Base-by-base conservation (phyloP, 1,139 yeast genomes). In the Suzukiozyma palmioleophila region DNA sequence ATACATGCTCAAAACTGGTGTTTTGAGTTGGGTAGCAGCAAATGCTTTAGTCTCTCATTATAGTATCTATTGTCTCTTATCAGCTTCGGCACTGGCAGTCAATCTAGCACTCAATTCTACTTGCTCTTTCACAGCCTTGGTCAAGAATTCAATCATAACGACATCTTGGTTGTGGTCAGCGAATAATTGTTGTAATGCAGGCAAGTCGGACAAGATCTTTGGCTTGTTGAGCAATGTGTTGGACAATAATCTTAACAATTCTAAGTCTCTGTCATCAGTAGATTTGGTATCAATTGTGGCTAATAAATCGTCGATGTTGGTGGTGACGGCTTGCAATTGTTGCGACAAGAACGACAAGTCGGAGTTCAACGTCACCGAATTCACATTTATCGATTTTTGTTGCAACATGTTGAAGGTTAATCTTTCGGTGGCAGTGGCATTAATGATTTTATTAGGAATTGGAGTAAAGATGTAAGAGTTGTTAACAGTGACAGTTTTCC, bases 111-210 rank as follows among this genome's bases (percentile, higher is more conserved):
- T 80, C 55, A 84, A 73, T 57, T 84, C 92, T 49, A 86, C 75
- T 66, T 88, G 96, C 48, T 89, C 86, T 67, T 84, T 85, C 52
- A 88, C 82, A 39, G 94, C 87, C 55, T 84, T 81, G 44, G 95
- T 84, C 64, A 88, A 74, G 59, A 82, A 85, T 56, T 86, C 94
- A 49, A 88, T 77, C 82, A 87, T 81, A 47, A 85, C 75, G 33
- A 88, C 82, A 56, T 88, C 96, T 62, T 86, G 90, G 57, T 83
- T 72, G 60, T 86, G 90, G 40, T 79, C 75, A 54, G 78, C 79
- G 73, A 87, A 81, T 48, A 81, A 74, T 49, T 69, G 66, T 54
- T 77, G 80, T 51, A 85, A 73, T 36, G 70, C 74, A 26, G 75
- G 79, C 44, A 77, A 57, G 51, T 84, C 77, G 43, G 78, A 66